Conservation (phyloP, 176 grass and related monocot species). For the Eleusine indica region DNA sequence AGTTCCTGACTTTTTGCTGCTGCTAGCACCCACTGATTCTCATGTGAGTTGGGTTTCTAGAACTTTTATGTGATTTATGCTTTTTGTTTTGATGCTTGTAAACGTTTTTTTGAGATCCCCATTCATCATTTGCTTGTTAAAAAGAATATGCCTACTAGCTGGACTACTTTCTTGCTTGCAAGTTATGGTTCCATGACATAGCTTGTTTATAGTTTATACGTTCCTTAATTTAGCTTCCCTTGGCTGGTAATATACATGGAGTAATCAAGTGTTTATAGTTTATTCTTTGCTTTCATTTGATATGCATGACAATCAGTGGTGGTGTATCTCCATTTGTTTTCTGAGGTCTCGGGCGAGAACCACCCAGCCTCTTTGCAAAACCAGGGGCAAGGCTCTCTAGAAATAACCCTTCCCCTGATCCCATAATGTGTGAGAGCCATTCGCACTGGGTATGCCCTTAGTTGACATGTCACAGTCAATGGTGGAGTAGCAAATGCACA, state of each 20-base stretch:
- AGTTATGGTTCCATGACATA: slow-evolving; percentile 35
- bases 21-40: not conserved
- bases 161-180: slow-evolving; percentile 23
- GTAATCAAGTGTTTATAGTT: not conserved
- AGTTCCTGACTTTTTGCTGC: not conserved
- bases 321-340: not conserved
- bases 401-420: not conserved
- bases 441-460: not conserved
- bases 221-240: not conserved
- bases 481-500: not conserved
- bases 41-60: slow-evolving; percentile 2
- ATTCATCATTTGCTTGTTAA: slow-evolving; percentile 25
- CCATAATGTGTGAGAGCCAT: no score
- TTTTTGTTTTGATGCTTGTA: not conserved
- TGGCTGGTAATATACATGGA: not conserved
- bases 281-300: slow-evolving; percentile 4
- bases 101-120: not conserved
- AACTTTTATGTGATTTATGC: not conserved
- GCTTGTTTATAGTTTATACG: not conserved
- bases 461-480: not conserved
- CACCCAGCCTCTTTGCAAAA: not conserved
- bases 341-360: not conserved
- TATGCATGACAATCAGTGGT: not conserved
- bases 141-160: slow-evolving; percentile 35
- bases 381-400: not conserved